Base-by-base conservation (phyloP, 805 yeast genomes). In the Pichia sporocuriosa region DNA sequence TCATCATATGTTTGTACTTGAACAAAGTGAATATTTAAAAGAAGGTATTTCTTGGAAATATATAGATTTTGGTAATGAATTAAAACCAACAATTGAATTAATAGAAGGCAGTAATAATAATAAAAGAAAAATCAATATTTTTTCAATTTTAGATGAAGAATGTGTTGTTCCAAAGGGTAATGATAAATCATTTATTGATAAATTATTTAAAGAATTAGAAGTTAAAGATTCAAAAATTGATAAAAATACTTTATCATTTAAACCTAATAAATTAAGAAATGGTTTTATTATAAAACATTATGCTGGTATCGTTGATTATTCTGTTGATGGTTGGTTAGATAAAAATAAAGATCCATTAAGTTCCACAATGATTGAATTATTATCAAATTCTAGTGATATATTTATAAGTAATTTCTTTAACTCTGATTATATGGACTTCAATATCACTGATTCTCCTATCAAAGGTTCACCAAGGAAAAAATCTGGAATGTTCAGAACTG, bases 261-360 rank as follows among this genome's bases (percentile, higher is more conserved):
- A 69, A 51, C 80, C 93, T 27, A 83, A 88, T 42, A 81, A 83
- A 51, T 70, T 80, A 34, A 72, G 81, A 45, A 77, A 75, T 51
- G 95, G 95, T 3, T 93, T 93, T 55, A 69, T 85, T 6, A 69
- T 93, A 17, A 80, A 83, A 45, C 99, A 93, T 63, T 93, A 93
- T 63, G 99, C 99, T 20, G 97, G 96, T 9, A 80, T 79, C 43
- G 99, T 93, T n/a, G 96, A 89, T 54, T 93, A 93, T 61, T 76
- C 84, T 26, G 82, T 87, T 19, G 89, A 83, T 16, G 90, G 89
- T 25, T 93, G 98, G 98, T 66, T 93, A 21, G 86, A 86, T 48
- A 93, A 93, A 63, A 93, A 93, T 59, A 85, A 84, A 51, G 98
- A 93, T 58, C 98, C 97, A 0, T 69, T 93, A 29, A 85, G 81